phyloP scores from a whole-genome alignment of 2,329 filamentous ascomycete species.

The Venturia aucupariae region DNA sequence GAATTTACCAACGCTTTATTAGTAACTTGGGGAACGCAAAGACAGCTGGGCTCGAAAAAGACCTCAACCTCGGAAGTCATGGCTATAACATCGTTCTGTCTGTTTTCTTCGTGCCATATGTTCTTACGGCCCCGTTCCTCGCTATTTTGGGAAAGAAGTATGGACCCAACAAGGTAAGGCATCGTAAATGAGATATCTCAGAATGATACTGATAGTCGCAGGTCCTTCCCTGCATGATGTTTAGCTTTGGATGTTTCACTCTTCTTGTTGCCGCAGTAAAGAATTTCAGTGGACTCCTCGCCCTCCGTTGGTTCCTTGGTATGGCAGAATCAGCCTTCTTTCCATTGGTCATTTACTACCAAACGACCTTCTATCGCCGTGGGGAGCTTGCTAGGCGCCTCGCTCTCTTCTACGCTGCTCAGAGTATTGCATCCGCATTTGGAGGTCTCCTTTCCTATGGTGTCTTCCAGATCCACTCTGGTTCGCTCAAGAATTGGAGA shows the following conservation, averaged over 20 bases:
- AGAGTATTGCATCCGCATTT: constrained; percentile 63
- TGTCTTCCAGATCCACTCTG: constrained; percentile 49
- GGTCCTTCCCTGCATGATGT: constrained; percentile 56
- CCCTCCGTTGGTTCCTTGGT: constrained; percentile 56
- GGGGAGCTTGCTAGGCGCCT: constrained; percentile 61
- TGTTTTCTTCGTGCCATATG: constrained; percentile 69
- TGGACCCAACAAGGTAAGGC: constrained; percentile 48
- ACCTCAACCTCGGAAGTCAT: constrained; percentile 48
- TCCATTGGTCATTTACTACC: constrained; percentile 57
- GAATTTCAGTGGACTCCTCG: constrained; percentile 58
- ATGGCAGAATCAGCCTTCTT: constrained; percentile 62
- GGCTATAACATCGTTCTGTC: constrained; percentile 62
- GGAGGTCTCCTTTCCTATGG: constrained; percentile 51
- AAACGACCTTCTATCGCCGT: constrained; percentile 56
- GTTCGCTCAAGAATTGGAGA: constrained; percentile 40
- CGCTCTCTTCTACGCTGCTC: constrained; percentile 67
- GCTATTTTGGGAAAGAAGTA: constrained; percentile 60
- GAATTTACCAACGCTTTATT: background rate
- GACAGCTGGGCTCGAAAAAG: constrained; percentile 35
- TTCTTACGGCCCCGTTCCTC: constrained; percentile 57
- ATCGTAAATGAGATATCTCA: background rate
- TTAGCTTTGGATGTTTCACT: constrained; percentile 56
- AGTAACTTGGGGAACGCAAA: constrained; percentile 34
- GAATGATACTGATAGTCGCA: background rate
- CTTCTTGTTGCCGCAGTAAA: constrained; percentile 46